phyloP scores from a whole-genome alignment of 805 yeast species.

The Candida pseudoglaebosa region DNA sequence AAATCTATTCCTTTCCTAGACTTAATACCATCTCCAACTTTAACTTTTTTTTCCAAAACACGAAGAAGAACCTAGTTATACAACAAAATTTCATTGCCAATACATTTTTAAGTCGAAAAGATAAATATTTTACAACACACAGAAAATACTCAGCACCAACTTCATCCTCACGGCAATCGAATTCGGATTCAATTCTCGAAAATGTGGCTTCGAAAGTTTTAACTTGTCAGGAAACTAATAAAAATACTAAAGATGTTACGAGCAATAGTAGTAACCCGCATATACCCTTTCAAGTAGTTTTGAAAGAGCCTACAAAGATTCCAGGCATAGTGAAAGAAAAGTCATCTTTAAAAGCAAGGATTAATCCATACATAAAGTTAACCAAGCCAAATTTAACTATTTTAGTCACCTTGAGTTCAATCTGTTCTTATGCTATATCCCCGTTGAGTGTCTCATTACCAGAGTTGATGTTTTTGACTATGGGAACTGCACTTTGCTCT shows the following conservation, averaged over 20 bases:
- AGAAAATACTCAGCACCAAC: background rate
- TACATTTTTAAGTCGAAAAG: conserved; percentile 16
- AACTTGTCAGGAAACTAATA: conserved; percentile 40
- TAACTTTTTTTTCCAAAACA: conserved; percentile 36
- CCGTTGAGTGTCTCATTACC: conserved; percentile 75
- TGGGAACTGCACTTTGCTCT: conserved; percentile 83
- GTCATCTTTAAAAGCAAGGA: conserved; percentile 31
- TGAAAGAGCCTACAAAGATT: conserved; percentile 20
- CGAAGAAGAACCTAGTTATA: conserved; percentile 24
- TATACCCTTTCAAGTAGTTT: conserved; percentile 57
- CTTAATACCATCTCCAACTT: conserved; percentile 23
- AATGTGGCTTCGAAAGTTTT: conserved; percentile 43
- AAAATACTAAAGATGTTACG: conserved; percentile 16
- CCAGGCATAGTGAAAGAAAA: conserved; percentile 6
- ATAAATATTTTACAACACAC: background rate
- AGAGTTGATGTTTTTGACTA: conserved; percentile 67
- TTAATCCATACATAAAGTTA: conserved; percentile 69
- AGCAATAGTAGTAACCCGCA: conserved; percentile 26
- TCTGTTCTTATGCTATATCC: conserved; percentile 89
- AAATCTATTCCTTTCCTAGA: conserved; percentile 14
- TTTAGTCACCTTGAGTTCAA: conserved; percentile 83
- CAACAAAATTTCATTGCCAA: conserved; percentile 35
- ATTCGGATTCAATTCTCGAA: conserved; percentile 17
- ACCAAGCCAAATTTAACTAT: conserved; percentile 88
- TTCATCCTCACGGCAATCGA: background rate